Conservation (phyloP, 2,329 filamentous ascomycete species). For the Diaporthe citriasiana region DNA sequence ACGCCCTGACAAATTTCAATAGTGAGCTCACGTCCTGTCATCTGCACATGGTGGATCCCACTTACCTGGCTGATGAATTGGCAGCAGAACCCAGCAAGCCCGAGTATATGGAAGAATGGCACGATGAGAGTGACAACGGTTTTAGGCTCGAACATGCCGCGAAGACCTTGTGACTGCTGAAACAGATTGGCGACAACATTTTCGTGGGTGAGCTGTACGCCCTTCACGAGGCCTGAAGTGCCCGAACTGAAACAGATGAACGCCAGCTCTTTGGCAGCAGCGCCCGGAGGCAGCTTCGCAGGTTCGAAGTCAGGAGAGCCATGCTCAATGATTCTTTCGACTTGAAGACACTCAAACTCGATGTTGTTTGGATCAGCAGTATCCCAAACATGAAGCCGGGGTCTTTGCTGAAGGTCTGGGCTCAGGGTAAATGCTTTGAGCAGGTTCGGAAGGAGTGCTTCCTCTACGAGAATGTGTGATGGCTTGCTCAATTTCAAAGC, state of each 20-base stretch:
- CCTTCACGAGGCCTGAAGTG: conserved; percentile 40
- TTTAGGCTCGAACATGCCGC: conserved; percentile 33
- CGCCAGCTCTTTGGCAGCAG: conserved; percentile 16
- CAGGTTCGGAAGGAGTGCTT: conserved; percentile 18
- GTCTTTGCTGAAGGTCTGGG: not conserved
- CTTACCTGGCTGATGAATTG: conserved; percentile 39
- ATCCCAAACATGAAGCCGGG: conserved; percentile 10
- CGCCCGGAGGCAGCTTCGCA: not conserved
- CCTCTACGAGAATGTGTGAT: conserved; percentile 32
- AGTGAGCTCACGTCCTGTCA: no score
- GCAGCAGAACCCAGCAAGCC: conserved; percentile 38
- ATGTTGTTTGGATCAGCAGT: not conserved
- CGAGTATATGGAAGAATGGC: conserved; percentile 40
- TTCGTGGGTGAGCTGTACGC: conserved; percentile 39
- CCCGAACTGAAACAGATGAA: conserved; percentile 42
- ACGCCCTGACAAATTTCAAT: conserved; percentile 31
- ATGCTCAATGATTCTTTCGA: conserved; percentile 19
- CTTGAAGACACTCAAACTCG: not conserved
- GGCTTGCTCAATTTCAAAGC: conserved; percentile 35
- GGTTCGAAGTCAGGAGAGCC: conserved; percentile 31
- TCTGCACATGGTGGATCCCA: no score
- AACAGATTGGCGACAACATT: conserved; percentile 41
- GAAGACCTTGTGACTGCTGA: conserved; percentile 36
- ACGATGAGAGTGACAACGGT: conserved; percentile 38
- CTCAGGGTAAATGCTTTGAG: not conserved